Evolutionary conservation across 2,329 filamentous ascomycete genomes (phyloP).

Genomic region (Curvularia verruculosa): DNA sequence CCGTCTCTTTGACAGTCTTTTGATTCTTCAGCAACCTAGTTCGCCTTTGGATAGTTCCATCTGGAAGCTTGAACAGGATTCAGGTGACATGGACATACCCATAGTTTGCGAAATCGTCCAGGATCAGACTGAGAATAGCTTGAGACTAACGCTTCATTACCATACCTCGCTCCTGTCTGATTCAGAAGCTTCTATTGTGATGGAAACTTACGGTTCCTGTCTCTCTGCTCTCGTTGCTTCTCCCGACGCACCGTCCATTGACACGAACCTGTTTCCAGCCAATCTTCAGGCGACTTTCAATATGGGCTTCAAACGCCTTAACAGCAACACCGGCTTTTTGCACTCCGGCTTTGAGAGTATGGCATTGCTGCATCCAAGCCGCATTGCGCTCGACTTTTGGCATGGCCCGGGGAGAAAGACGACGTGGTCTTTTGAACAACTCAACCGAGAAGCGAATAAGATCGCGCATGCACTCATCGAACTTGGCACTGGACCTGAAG

Average conservation of each 20-base stretch:
- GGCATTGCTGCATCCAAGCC: constrained; percentile 34
- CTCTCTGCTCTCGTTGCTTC: constrained; percentile 33
- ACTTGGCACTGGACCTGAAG: constrained; percentile 32
- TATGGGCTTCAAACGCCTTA: constrained; percentile 18
- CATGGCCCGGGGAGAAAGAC: constrained; percentile 37
- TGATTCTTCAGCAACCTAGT: constrained; percentile 74
- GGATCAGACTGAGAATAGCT: constrained; percentile 55
- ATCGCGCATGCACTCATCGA: constrained; percentile 41
- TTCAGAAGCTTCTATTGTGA: constrained; percentile 35
- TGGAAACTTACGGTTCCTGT: constrained; percentile 37
- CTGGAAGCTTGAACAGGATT: constrained; percentile 59
- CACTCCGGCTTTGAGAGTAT: constrained; percentile 50
- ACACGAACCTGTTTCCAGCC: constrained; percentile 31
- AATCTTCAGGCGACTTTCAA: constrained; percentile 36
- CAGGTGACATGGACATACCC: constrained; percentile 73
- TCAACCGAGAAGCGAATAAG: constrained; percentile 43
- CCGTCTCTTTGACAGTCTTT: constrained; percentile 77
- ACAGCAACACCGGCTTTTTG: constrained; percentile 28
- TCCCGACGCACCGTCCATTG: constrained; percentile 28
- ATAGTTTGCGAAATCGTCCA: constrained; percentile 78
- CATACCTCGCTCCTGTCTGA: constrained; percentile 34
- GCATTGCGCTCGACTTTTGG: constrained; percentile 49
- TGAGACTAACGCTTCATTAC: constrained; percentile 69
- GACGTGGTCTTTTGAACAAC: constrained; percentile 41
- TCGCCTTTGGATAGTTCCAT: constrained; percentile 53